Evolutionary conservation across 441 rosid species (phyloP).

Genomic region (Erodium chrysanthum): DNA sequence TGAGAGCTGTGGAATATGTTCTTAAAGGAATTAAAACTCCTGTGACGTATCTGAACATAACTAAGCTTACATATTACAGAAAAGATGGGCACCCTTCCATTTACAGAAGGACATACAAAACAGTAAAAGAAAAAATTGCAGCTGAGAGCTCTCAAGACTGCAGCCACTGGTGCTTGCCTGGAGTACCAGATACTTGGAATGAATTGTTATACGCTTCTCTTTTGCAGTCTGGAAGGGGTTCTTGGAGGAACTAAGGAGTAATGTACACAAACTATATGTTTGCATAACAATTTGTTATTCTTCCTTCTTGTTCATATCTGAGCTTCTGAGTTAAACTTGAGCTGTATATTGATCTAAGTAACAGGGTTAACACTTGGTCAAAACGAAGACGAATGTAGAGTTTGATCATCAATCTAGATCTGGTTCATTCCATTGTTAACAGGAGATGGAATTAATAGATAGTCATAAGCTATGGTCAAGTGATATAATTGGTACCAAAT

Average conservation of each 20-base stretch:
- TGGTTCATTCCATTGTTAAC: not conserved
- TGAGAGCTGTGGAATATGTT: slow-evolving; percentile 42
- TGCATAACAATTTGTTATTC: not conserved
- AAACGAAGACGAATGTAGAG: too few species aligned
- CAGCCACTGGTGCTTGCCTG: slow-evolving; percentile 69
- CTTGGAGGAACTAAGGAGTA: slow-evolving; percentile 27
- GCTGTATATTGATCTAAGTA: not conserved
- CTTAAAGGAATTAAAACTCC: slow-evolving; percentile 42
- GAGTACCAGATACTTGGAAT: slow-evolving; percentile 36
- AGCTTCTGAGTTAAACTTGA: not conserved
- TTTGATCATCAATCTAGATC: not conserved
- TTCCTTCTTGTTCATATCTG: not conserved
- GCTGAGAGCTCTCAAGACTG: slow-evolving; percentile 50
- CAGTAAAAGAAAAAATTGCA: slow-evolving; percentile 27
- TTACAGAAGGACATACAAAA: slow-evolving; percentile 34
- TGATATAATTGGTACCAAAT: not conserved
- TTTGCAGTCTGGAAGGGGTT: slow-evolving; percentile 40
- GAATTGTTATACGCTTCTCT: slow-evolving; percentile 41
- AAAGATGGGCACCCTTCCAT: slow-evolving; percentile 61
- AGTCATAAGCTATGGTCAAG: not conserved
- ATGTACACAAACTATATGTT: slow-evolving; percentile 4
- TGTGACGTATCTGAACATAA: slow-evolving; percentile 44
- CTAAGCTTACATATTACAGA: slow-evolving; percentile 44
- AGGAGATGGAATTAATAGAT: not conserved
- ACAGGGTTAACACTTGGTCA: too few species aligned